phyloP scores from a whole-genome alignment of 129 eudicot genomes.

The Kitagawia praeruptora region DNA sequence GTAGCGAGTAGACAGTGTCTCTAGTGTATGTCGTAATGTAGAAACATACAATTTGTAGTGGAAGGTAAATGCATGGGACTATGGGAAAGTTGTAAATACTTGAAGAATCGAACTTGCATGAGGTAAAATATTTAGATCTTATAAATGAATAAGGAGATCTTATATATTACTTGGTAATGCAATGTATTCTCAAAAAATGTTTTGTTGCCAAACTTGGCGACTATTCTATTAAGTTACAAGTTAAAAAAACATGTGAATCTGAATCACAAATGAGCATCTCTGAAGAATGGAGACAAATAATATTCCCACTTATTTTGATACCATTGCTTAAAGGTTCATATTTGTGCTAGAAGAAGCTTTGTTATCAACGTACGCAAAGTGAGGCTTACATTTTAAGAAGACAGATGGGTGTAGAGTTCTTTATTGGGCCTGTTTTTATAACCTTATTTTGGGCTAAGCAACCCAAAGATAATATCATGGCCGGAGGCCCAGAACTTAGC shows the following conservation, averaged over 20 bases:
- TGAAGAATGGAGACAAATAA: background rate
- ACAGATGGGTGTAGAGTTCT: background rate
- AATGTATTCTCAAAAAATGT: background rate
- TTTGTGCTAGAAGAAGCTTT: background rate
- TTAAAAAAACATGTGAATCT: background rate
- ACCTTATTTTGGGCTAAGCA: no score
- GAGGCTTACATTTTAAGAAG: background rate
- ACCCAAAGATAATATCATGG: background rate
- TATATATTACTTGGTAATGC: no score
- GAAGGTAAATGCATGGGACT: background rate
- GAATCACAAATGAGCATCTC: background rate
- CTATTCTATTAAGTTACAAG: background rate
- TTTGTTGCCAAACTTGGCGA: background rate
- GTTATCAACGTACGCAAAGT: background rate
- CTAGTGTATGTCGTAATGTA: background rate
- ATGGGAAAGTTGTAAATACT: background rate
- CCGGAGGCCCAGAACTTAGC: background rate
- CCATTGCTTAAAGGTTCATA: background rate
- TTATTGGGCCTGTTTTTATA: background rate
- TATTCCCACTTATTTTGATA: background rate
- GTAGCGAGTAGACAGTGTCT: background rate
- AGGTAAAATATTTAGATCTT: background rate
- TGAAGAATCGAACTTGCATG: background rate
- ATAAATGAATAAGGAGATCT: background rate
- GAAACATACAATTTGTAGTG: background rate